Percentiles rank a stretch among this genome's conserved stretches.
These are phyloP conservation scores for Pseudogymnoascus sp. DNA, from an alignment of 2,329 filamentous ascomycete species.

Conservation along the genomic window DNA sequence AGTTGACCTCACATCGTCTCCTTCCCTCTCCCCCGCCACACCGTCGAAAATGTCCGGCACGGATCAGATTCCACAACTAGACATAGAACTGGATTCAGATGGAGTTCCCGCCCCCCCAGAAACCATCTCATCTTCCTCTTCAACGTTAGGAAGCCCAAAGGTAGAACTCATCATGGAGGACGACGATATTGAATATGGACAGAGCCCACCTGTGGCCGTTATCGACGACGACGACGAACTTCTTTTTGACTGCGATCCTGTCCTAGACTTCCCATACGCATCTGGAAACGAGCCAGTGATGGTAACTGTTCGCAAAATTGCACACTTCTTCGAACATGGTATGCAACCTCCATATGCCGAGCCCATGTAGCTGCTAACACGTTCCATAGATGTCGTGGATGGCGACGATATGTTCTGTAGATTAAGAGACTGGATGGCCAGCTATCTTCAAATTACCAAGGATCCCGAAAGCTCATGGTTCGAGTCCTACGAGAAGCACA, in stretches of 20 bases:
- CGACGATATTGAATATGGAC: constrained; percentile 23
- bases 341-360: constrained; percentile 25
- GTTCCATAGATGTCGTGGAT: constrained; percentile 32
- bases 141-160: constrained; percentile 24
- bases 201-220: constrained; percentile 25
- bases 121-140: constrained; percentile 27
- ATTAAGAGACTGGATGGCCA: constrained; percentile 43
- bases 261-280: constrained; percentile 38
- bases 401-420: constrained; percentile 38
- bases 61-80: constrained; percentile 19
- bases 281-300: constrained; percentile 19
- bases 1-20: constrained; percentile 35
- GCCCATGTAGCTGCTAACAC: constrained; percentile 22
- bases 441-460: constrained; percentile 37
- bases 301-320: constrained; percentile 22
- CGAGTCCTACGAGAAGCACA: constrained; percentile 38
- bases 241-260: constrained; percentile 32
- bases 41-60: constrained; percentile 23
- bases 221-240: constrained; percentile 24
- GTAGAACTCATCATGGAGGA: constrained; percentile 25
- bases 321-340: constrained; percentile 31
- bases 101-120: constrained; percentile 25
- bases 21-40: constrained; percentile 36
- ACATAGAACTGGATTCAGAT: constrained; percentile 25
- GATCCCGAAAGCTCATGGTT: constrained; percentile 30